Base-by-base conservation (phyloP, 768 basidiomycete genomes). In the Mycena pura region DNA sequence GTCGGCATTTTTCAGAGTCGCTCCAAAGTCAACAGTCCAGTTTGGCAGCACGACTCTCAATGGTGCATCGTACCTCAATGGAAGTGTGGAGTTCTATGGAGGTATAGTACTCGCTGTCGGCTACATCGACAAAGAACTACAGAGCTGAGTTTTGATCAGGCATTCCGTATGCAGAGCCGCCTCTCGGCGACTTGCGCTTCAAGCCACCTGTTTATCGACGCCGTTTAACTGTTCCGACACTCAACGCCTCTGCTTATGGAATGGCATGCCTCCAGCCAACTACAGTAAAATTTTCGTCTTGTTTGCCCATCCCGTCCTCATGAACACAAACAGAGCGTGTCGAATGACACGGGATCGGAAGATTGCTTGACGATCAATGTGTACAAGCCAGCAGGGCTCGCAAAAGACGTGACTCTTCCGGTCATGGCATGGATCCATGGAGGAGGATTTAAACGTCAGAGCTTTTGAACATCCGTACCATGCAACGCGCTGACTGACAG, bases 361-460 rank as follows among this genome's bases (percentile, higher is more conserved):
- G 78, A 84, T 62, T 84, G 84, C 60, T 69, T 86, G 41, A 78
- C 70, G 8, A 60, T 85, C 44, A 85, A 85, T 66, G 70, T 86
- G 27, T 78, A 75, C 47, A 71, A 75, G 7, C 84, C 84, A 0
- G 65, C 71, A 2, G 76, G 76, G 3, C 0, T 69, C 6, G 21
- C 45, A 5, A 1, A 44, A 2, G 43, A 57, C n/a, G 49, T 28
- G 9, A 32, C 25, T 31, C 61, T 70, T 14, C 68, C 69, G 15
- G 63, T 71, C 17, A 57, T 67, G 63, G 46, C 44, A 10, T 62
- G 3, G 5, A 44, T 66, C 19, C 64, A 69, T 43, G 68, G 65
- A 8, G 70, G 69, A 15, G 64, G 69, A 41, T 67, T 47, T 40
- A n/a, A 48, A 11, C n/a, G 64, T 60, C 13, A 22, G 60, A 47